Percentiles rank a stretch among this genome's conserved stretches.
phyloP scores from a whole-genome alignment of 2,329 filamentous ascomycete genomes.

The Hypomyces rosellus region DNA sequence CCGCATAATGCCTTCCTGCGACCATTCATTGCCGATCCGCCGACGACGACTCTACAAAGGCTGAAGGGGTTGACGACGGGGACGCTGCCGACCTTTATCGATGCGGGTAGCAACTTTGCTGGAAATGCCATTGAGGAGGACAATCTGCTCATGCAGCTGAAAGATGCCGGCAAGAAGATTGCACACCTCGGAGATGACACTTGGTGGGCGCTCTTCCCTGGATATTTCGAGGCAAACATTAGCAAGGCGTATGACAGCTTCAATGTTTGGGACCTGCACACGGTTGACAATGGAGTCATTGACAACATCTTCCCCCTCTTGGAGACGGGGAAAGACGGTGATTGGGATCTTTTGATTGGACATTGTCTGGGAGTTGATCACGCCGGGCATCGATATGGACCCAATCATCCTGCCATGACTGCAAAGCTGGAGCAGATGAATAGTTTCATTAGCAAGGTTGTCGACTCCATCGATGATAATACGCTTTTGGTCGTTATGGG shows the following conservation, averaged over 20 bases:
- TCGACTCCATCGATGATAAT: slow-evolving; percentile 67
- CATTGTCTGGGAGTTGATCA: slow-evolving; percentile 96
- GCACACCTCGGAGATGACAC: slow-evolving; percentile 98
- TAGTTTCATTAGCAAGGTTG: slow-evolving; percentile 64
- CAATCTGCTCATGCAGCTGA: slow-evolving; percentile 61
- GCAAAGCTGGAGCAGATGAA: slow-evolving; percentile 92
- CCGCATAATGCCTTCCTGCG: slow-evolving; percentile 82
- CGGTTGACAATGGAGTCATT: slow-evolving; percentile 89
- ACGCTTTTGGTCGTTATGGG: slow-evolving; percentile 94
- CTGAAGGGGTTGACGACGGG: slow-evolving; percentile 93
- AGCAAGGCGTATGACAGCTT: slow-evolving; percentile 92
- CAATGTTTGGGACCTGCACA: slow-evolving; percentile 97
- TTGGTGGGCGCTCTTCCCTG: slow-evolving; percentile 89
- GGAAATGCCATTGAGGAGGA: slow-evolving; percentile 96
- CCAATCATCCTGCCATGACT: slow-evolving; percentile 85
- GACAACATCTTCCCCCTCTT: slow-evolving; percentile 86
- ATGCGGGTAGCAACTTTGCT: slow-evolving; percentile 90
- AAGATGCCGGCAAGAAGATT: slow-evolving; percentile 62
- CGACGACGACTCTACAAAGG: slow-evolving; percentile 85
- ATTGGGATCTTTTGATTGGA: slow-evolving; percentile 93
- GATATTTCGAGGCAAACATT: slow-evolving; percentile 82
- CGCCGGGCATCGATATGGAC: slow-evolving; percentile 92
- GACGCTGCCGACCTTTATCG: slow-evolving; percentile 89
- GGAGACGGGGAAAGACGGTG: slow-evolving; percentile 52
- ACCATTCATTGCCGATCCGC: slow-evolving; percentile 95